A percentile compares a stretch with the other conserved stretches of the same genome.
phyloP scores from a whole-genome alignment of 179 eudicot species.

The Pouteria campechiana region DNA sequence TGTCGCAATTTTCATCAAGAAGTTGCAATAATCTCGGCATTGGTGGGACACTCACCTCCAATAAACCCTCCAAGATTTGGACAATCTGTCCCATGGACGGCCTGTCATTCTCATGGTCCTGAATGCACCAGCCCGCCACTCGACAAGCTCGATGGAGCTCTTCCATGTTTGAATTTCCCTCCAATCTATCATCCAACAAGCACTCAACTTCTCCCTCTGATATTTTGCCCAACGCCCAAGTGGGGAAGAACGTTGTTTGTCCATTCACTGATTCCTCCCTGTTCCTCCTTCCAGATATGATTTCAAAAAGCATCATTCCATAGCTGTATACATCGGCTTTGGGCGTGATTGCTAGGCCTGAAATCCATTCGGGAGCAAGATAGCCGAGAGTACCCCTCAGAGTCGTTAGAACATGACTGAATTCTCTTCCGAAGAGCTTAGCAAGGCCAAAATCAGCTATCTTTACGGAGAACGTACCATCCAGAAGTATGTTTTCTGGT shows the following conservation, averaged over 20 bases:
- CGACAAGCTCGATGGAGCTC: constrained; percentile 14
- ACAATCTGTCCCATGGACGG: constrained; percentile 23
- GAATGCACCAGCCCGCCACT: constrained; percentile 35
- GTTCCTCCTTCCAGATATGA: constrained; percentile 3
- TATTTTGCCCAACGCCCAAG: constrained; percentile 1
- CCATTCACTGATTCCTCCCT: constrained; percentile 6
- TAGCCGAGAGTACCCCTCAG: constrained; percentile 23
- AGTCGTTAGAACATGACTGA: constrained; percentile 17
- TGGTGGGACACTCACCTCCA: constrained; percentile 22
- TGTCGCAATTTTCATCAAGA: constrained; percentile 6
- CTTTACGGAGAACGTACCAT: constrained; percentile 12
- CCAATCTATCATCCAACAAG: constrained; percentile 12
- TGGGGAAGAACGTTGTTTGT: constrained; percentile 4
- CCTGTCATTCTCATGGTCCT: constrained; percentile 18
- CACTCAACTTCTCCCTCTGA: constrained; percentile 10
- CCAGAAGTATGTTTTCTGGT: constrained; percentile 18
- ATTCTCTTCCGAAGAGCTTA: constrained; percentile 19
- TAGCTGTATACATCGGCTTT: constrained; percentile 3
- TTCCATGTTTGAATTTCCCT: constrained; percentile 6
- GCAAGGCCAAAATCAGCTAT: constrained; percentile 22
- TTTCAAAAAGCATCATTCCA: constrained; percentile 1
- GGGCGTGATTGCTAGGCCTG: constrained; percentile 8
- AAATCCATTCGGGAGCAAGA: constrained; percentile 24
- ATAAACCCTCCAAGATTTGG: constrained; percentile 22
- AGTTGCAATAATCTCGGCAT: constrained; percentile 11